These are phyloP conservation scores for Penicillium brasilianum DNA, from an alignment of 2,329 filamentous ascomycete species.

Conservation along the genomic window DNA sequence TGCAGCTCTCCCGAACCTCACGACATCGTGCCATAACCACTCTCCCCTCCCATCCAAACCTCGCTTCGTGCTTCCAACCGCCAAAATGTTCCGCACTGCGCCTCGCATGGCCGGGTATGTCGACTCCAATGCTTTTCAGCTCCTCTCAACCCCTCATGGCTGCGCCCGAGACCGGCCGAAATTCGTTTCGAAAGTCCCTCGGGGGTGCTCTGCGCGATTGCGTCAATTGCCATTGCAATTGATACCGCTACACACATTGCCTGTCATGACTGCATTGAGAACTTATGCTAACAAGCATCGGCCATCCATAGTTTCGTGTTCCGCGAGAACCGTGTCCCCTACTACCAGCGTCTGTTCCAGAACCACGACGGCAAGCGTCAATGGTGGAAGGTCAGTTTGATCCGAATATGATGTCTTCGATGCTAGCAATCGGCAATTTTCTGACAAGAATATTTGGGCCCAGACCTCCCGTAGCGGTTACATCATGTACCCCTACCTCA, in stretches of 20 bases:
- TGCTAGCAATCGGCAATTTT: slow-evolving; percentile 6
- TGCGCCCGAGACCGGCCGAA: slow-evolving; percentile 26
- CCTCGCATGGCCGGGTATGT: slow-evolving; percentile 52
- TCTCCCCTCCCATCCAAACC: slow-evolving; percentile 31
- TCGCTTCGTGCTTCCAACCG: slow-evolving; percentile 34
- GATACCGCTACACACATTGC: slow-evolving; percentile 1
- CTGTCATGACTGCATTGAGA: not conserved
- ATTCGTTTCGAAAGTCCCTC: slow-evolving; percentile 19
- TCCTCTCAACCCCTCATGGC: not conserved
- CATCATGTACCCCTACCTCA: slow-evolving; percentile 67
- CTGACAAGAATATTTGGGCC: slow-evolving; percentile 23
- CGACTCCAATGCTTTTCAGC: not conserved
- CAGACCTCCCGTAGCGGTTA: slow-evolving; percentile 62
- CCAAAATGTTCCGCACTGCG: slow-evolving; percentile 50
- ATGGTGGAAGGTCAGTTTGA: slow-evolving; percentile 68
- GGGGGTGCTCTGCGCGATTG: slow-evolving; percentile 22
- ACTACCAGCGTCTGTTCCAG: slow-evolving; percentile 71
- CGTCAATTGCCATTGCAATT: slow-evolving; percentile 23
- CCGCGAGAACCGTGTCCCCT: slow-evolving; percentile 70
- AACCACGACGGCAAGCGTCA: slow-evolving; percentile 68
- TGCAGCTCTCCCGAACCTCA: slow-evolving; percentile 34
- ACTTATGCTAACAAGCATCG: slow-evolving; percentile 26
- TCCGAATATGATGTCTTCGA: slow-evolving; percentile 8
- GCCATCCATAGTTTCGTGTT: slow-evolving; percentile 54
- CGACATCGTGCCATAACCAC: slow-evolving; percentile 37